Percentiles rank a stretch among this genome's conserved stretches.
These are phyloP conservation scores for Pycnococcus provasolii DNA, from an alignment of 139 green algal genomes.

Conservation along the genomic window DNA sequence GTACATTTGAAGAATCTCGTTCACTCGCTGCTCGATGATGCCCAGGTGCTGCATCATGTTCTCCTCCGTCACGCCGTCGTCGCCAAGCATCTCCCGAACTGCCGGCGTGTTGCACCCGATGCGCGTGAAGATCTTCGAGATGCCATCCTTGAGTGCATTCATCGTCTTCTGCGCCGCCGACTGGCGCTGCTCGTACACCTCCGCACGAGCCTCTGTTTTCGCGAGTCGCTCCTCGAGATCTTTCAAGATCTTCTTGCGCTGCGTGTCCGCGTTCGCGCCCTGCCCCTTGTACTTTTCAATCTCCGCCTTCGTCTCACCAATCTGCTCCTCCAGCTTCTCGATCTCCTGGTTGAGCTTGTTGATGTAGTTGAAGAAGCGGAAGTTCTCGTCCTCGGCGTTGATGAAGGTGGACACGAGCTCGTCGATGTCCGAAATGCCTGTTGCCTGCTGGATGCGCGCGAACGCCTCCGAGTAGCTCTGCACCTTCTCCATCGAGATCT, in stretches of 20 bases:
- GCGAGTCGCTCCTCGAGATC: slow-evolving; percentile 34
- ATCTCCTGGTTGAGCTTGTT: slow-evolving; percentile 68
- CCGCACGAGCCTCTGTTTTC: slow-evolving; percentile 39
- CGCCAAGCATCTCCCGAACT: slow-evolving; percentile 51
- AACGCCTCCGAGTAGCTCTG: slow-evolving; percentile 61
- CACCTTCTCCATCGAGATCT: slow-evolving; percentile 57
- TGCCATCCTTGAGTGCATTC: slow-evolving; percentile 28
- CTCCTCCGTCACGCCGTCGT: slow-evolving; percentile 50
- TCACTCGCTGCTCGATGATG: slow-evolving; percentile 77
- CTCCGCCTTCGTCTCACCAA: slow-evolving; percentile 32
- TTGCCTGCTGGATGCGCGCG: slow-evolving; percentile 58
- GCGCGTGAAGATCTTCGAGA: slow-evolving; percentile 54
- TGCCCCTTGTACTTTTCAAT: slow-evolving; percentile 34
- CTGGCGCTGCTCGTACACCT: slow-evolving; percentile 44
- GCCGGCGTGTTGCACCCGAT: slow-evolving; percentile 60
- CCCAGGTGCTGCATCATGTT: slow-evolving; percentile 79
- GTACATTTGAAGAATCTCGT: slow-evolving; percentile 63
- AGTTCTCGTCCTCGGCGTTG: slow-evolving; percentile 58
- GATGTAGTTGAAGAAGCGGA: slow-evolving; percentile 66
- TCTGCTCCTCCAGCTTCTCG: slow-evolving; percentile 54
- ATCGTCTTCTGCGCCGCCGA: slow-evolving; percentile 38
- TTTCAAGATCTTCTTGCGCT: slow-evolving; percentile 30
- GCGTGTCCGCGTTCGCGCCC: slow-evolving; percentile 19
- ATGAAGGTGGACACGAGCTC: slow-evolving; percentile 63
- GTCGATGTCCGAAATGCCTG: slow-evolving; percentile 55